A percentile compares a stretch with the other conserved stretches of the same genome.
Evolutionary conservation across 306 rosid species (phyloP).

Genomic region (Urtica urens): DNA sequence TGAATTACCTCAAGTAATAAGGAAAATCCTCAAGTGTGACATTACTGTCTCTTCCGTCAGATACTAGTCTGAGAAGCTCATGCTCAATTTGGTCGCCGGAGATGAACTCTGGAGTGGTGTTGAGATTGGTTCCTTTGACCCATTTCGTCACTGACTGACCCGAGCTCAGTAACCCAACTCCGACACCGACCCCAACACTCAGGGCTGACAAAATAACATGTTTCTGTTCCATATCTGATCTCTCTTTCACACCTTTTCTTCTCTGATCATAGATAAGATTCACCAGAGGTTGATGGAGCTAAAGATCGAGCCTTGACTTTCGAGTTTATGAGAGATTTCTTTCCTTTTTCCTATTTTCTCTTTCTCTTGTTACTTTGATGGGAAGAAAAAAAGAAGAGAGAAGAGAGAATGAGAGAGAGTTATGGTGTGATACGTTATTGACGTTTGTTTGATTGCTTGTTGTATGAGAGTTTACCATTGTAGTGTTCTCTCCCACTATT

Average conservation of each 20-base stretch:
- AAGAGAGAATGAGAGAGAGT: background rate
- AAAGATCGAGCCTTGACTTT: conserved; percentile 2
- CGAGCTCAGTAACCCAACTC: conserved; percentile 78
- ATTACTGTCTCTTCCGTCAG: conserved; percentile 47
- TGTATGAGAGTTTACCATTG: conserved; percentile 25
- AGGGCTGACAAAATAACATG: conserved; percentile 81
- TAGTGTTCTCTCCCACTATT: conserved; percentile 24
- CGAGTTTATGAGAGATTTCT: conserved; percentile 20
- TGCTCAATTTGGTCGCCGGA: conserved; percentile 55
- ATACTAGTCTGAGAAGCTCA: conserved; percentile 50
- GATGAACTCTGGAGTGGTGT: conserved; percentile 38
- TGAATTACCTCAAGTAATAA: conserved; percentile 64
- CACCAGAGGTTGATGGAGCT: background rate
- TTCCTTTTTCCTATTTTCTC: conserved; percentile 6
- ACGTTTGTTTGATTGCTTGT: conserved; percentile 24
- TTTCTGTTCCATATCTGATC: conserved; percentile 69
- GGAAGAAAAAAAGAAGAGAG: conserved; percentile 1
- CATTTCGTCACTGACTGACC: conserved; percentile 70
- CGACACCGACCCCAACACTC: conserved; percentile 94
- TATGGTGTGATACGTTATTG: background rate
- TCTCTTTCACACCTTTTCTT: background rate
- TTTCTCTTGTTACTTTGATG: conserved; percentile 1
- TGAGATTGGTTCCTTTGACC: conserved; percentile 43
- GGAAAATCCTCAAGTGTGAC: conserved; percentile 69
- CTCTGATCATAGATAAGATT: background rate